Evolutionary conservation across 2,329 filamentous ascomycete species (phyloP).

Genomic region (Lasiodiplodia sp.): DNA sequence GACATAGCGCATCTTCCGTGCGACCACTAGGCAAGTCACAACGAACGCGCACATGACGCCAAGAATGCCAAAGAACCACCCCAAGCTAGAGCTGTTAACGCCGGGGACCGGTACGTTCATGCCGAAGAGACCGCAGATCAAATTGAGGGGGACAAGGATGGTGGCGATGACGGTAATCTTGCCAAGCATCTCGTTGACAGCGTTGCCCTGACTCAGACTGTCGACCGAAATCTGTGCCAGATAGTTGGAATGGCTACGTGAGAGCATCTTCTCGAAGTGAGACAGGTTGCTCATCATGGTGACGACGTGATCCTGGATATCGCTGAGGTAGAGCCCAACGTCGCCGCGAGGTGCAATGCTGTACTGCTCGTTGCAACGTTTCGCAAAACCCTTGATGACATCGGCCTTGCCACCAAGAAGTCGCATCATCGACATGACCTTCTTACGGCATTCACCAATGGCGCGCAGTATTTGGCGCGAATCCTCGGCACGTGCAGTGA

Average conservation of each 20-base stretch:
- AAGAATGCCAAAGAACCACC: slow-evolving; percentile 68
- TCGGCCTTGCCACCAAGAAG: slow-evolving; percentile 97
- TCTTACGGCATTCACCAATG: slow-evolving; percentile 91
- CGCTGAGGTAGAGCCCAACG: slow-evolving; percentile 93
- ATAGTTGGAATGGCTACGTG: slow-evolving; percentile 93
- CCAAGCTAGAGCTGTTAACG: slow-evolving; percentile 45
- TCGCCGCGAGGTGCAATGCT: slow-evolving; percentile 94
- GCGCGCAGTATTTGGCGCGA: slow-evolving; percentile 85
- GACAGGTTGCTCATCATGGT: slow-evolving; percentile 98
- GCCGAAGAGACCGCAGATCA: slow-evolving; percentile 85
- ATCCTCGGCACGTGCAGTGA: slow-evolving; percentile 88
- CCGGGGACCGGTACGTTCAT: slow-evolving; percentile 83
- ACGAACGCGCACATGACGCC: slow-evolving; percentile 60
- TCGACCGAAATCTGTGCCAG: slow-evolving; percentile 93
- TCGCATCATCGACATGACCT: slow-evolving; percentile 90
- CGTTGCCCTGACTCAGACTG: slow-evolving; percentile 85
- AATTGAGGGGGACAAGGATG: slow-evolving; percentile 93
- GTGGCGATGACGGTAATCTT: slow-evolving; percentile 96
- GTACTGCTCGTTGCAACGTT: slow-evolving; percentile 98
- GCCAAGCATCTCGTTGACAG: slow-evolving; percentile 86
- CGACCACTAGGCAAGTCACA: slow-evolving; percentile 47
- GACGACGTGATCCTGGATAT: slow-evolving; percentile 98
- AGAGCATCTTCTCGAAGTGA: slow-evolving; percentile 98
- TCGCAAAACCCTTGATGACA: slow-evolving; percentile 95
- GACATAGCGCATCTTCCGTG: slow-evolving; percentile 50